Evolutionary conservation across 345 rosid species (phyloP).

Genomic region (Arabidopsis arenosa): DNA sequence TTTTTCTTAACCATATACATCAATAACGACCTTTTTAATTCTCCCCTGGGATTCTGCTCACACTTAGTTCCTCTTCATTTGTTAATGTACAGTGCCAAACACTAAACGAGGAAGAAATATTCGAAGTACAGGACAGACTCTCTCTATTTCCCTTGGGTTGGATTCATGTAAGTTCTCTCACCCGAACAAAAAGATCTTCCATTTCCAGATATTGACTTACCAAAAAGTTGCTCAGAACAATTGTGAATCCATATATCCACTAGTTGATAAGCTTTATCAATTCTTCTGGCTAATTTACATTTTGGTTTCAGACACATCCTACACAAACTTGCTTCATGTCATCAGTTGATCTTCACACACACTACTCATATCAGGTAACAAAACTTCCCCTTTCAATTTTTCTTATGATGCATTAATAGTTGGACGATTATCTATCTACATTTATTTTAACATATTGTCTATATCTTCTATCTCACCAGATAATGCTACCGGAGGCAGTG

Average conservation of each 20-base stretch:
- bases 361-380: conserved; percentile 94
- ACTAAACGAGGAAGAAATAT: conserved; percentile 90
- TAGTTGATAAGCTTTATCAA: conserved; percentile 4
- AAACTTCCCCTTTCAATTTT: background rate
- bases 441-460: background rate
- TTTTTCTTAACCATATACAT: background rate
- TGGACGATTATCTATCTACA: background rate
- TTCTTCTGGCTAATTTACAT: conserved; percentile 40
- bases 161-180: conserved; percentile 80
- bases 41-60: conserved; percentile 6
- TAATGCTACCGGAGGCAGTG: conserved; percentile 93
- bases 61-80: conserved; percentile 4
- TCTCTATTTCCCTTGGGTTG: conserved; percentile 94
- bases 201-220: background rate
- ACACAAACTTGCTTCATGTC: conserved; percentile 99
- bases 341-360: conserved; percentile 97
- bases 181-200: background rate
- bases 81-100: conserved; percentile 72
- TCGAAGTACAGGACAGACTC: conserved; percentile 85
- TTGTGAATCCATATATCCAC: background rate
- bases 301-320: conserved; percentile 86
- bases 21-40: background rate
- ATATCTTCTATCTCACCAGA: conserved; percentile 44
- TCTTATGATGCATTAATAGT: background rate
- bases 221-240: background rate